Base-by-base conservation (phyloP, 225 moss, liverwort and hornwort species). In the Thuidium tamariscinum region DNA sequence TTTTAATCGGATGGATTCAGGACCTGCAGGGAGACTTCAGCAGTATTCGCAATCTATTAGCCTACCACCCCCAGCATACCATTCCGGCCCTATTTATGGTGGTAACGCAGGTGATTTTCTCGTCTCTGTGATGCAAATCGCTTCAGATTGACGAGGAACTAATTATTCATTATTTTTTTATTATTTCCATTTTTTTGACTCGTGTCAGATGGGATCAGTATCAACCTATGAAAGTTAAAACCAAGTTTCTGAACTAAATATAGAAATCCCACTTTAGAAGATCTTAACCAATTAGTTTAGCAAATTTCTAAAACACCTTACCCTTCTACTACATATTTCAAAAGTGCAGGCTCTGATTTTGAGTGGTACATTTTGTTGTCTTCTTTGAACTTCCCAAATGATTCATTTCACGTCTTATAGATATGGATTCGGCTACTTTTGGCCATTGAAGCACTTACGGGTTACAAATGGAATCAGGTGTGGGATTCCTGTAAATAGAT, bases 1-100 rank as follows among this genome's bases (percentile, higher is more conserved):
- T 48, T 90, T 39, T 81, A 22, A 42, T 88, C 90, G 88, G 34
- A 82, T 64, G 84, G 79, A 80, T 77, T 88, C 79, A 79, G 91
- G 87, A 79, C 41, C 67, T 78, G 37, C 25, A 48, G 77, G 62
- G 23, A 82, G n/a, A 60, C 66, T 86, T 80, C 80, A 69, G 22
- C 68, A 60, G 70, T 91, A 49, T 64, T 44, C 80, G 80, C 79
- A 42, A n/a, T 82, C 86, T 72, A 41, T 76, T 83, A 82, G 84
- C 55, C 84, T 89, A 11, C 88, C 79, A 23, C 79, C 39, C 59
- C 74, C 84, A 75, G 29, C 16, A 48, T 83, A 84, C 85, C 55
- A 80, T 72, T 82, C 88, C 26, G 77, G 84, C 41, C 90, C 88
- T 67, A 61, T 63, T 54, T 80, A 74, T 25, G 72, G 51, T 65